These are phyloP conservation scores for Leucocoprinus birnbaumii DNA, from an alignment of 768 basidiomycete species.

Conservation along the genomic window DNA sequence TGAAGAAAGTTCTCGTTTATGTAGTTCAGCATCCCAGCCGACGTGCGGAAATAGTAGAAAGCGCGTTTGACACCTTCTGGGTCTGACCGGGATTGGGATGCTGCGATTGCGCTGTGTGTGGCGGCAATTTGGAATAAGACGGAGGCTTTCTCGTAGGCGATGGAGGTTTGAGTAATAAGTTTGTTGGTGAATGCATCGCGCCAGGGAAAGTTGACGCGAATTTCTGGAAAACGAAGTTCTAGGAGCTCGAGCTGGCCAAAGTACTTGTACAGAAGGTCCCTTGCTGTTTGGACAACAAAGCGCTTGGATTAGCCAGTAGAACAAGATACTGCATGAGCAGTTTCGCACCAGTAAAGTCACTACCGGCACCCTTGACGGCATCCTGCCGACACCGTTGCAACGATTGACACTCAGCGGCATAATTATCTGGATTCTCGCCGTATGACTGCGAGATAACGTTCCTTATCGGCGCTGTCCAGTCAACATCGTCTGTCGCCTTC, in stretches of 20 bases:
- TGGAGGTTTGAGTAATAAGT: conserved; percentile 89
- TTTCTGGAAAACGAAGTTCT: conserved; percentile 95
- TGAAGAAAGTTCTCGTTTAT: conserved; percentile 99
- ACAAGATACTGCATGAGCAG: background rate
- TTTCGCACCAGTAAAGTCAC: conserved; percentile 83
- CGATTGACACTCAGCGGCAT: conserved; percentile 76
- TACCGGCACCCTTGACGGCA: conserved; percentile 93
- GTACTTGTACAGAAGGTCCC: conserved; percentile 97
- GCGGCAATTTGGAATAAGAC: conserved; percentile 95
- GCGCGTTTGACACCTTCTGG: conserved; percentile 92
- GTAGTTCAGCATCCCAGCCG: conserved; percentile 96
- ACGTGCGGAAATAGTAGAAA: conserved; percentile 86
- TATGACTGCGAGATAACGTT: conserved; percentile 88
- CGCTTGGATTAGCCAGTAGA: background rate
- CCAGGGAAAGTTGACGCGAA: conserved; percentile 96
- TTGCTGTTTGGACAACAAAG: conserved; percentile 38
- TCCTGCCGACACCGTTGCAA: conserved; percentile 94
- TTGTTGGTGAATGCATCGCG: conserved; percentile 96
- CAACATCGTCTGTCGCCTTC: conserved; percentile 95
- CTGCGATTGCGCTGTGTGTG: conserved; percentile 89
- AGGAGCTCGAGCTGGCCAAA: conserved; percentile 98
- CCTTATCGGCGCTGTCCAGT: conserved; percentile 90
- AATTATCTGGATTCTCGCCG: conserved; percentile 89
- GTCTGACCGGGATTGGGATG: conserved; percentile 80
- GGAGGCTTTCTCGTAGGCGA: conserved; percentile 98